Evolutionary conservation across 441 rosid species (phyloP), one percentile per base, ranked within the genome.

Genomic region (Pelargonium cotyledonis): DNA sequence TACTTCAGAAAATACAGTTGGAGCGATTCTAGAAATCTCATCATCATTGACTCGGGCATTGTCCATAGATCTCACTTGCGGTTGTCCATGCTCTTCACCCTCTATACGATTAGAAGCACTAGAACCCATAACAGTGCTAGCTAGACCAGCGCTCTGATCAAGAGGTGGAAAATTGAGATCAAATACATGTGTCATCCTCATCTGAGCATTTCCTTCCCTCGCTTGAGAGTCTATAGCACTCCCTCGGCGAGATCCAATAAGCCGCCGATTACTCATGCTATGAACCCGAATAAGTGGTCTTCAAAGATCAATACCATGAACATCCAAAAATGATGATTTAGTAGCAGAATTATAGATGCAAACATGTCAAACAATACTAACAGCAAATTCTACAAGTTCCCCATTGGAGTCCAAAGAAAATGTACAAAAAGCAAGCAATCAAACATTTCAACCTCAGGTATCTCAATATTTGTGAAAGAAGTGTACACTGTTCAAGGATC

Each of bases 121-220:
- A 8, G 60, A 53, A 9, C 60, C 60, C 19, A 16, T 21, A 16
- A 53, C 15, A 53, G 23, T 15, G 60, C 8, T 9, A 9, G 16
- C 16, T 53, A 53, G 19, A 53, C 16, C 60, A 18, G 16, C 16
- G 60, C 16, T 16, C 21, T 53, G 21, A n/a, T 53, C 60, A 53
- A 19, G 60, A 53, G 60, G 60, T 53, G 60, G 60, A 53, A n/a
- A 53, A 21, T 53, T 53, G 21, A 53, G 60, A 53, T 53, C 60
- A 18, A 53, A 21, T 53, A 18, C n/a, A 12, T 18, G 57, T 49
- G 16, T 18, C 57, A 14, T 49, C n/a, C 16, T 3, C 18, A 49
- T 49, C 7, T 49, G 57, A n/a, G 57, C 57, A 14, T 49, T 18
- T 49, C 19, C n/a, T 49, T 21, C 23, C 23, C 23, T 21, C 23